phyloP scores from a whole-genome alignment of 441 rosid species.

The Kokia cookei region DNA sequence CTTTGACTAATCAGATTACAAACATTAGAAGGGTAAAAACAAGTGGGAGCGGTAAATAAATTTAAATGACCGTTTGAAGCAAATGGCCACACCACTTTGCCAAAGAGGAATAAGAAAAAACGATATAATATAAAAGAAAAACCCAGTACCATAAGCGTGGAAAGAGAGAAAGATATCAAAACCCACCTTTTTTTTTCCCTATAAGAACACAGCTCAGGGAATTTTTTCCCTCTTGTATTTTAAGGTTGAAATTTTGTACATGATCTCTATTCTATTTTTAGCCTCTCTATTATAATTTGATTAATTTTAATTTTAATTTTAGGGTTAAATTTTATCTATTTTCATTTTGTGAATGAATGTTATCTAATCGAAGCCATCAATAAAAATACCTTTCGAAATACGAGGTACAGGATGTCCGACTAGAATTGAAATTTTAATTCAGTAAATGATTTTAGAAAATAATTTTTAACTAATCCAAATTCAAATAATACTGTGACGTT shows the following conservation, averaged over 20 bases:
- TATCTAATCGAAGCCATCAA: not conserved
- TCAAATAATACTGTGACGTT: not conserved
- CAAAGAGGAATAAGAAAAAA: not conserved
- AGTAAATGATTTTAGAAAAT: not conserved
- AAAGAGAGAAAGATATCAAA: constrained; percentile 18
- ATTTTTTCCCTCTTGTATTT: too few species aligned
- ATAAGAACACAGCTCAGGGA: not conserved
- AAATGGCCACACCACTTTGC: not conserved
- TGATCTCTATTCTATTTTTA: too few species aligned
- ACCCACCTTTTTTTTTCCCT: not conserved
- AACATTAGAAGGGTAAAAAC: too few species aligned
- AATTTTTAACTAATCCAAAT: not conserved
- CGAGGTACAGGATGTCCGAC: too few species aligned
- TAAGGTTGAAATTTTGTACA: too few species aligned
- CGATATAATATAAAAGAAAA: not conserved
- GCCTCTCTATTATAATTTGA: too few species aligned
- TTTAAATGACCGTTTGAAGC: not conserved
- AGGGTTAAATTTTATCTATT: too few species aligned
- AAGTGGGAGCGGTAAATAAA: not conserved
- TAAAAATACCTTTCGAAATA: not conserved
- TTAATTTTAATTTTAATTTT: too few species aligned
- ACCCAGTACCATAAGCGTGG: constrained; percentile 20
- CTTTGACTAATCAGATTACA: too few species aligned
- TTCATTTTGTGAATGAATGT: too few species aligned
- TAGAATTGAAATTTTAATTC: not conserved